A percentile compares a stretch with the other conserved stretches of the same genome.
Conservation (phyloP, 129 eudicot species). For the Tanacetum coccineum region DNA sequence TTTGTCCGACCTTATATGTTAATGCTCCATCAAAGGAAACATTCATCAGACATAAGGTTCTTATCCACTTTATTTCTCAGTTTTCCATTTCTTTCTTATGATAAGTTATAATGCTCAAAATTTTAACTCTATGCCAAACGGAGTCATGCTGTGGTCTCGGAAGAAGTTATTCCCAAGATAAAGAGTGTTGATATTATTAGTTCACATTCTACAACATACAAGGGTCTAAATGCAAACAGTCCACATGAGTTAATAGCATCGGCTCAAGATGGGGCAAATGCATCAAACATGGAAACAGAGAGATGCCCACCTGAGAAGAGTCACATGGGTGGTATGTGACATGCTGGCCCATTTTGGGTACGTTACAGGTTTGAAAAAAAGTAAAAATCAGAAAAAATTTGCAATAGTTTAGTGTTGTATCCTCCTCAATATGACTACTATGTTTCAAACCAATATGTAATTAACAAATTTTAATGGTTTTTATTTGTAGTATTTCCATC, state of each 20-base stretch:
- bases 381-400: no score
- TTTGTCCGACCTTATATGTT: slow-evolving; percentile 36
- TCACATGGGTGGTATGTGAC: no score
- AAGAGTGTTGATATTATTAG: slow-evolving; percentile 22
- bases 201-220: background rate
- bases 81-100: slow-evolving; percentile 4
- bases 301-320: slow-evolving; percentile 43
- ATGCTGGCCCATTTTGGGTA: no score
- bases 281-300: slow-evolving; percentile 25
- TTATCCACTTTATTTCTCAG: background rate
- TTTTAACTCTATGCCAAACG: slow-evolving; percentile 21
- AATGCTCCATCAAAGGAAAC: slow-evolving; percentile 30
- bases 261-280: slow-evolving; percentile 31
- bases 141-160: slow-evolving; percentile 20
- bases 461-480: no score
- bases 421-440: no score
- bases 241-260: slow-evolving; percentile 23
- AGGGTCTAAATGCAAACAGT: background rate
- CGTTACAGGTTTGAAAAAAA: no score
- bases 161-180: slow-evolving; percentile 33
- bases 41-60: slow-evolving; percentile 45
- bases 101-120: background rate
- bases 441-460: no score
- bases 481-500: no score
- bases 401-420: no score